Evolutionary conservation across 2,329 filamentous ascomycete genomes (phyloP), one percentile per base, ranked within the genome.

Genomic region (Chrysoporthe puriensis): DNA sequence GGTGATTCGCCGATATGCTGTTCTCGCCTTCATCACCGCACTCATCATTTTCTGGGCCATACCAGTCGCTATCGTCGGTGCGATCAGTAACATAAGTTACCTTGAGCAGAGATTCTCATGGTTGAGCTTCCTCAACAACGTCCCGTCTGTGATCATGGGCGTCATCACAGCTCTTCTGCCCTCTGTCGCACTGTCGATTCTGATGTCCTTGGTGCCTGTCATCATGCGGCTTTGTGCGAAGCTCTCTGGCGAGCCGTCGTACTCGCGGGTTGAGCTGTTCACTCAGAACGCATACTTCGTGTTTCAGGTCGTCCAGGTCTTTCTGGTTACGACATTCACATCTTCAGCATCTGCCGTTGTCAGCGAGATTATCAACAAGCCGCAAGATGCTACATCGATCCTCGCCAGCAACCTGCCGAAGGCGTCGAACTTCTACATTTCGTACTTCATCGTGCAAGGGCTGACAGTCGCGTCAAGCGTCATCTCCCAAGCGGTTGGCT

Each of bases 361-460:
- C 1, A 80, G 85, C 34, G 73, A 88, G 26, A 89, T 96, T 60
- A 81, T 89, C 16, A 50, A 88, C 0, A 73, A 93, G 4, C 93
- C 94, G 0, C 77, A 81, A 2, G 79, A 80, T 0, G 86, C 88
- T 7, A 88, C 93, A 0, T 79, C 77, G 0, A 79, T 96, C 50
- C 84, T 97, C 4, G 90, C 94, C 0, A 75, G 83, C 18, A 91
- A 92, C 68, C 83, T 99, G 6, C 96, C 96, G 21, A 90, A 87
- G 66, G 90, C 93, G 0, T 94, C 94, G 69, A 98, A 97, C 80
- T 96, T 98, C 76, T 99, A 97, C 79, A 90, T 98, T 26, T 93
- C 91, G 0, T 99, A 98, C 80, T 96, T 99, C 72, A 88, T 98
- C 43, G 87, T 99, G 2, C 96, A 98, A 78, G 96, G 95, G 44